Evolutionary conservation across 768 basidiomycete genomes (phyloP).

Genomic region (Candolleomyces efflorescens): DNA sequence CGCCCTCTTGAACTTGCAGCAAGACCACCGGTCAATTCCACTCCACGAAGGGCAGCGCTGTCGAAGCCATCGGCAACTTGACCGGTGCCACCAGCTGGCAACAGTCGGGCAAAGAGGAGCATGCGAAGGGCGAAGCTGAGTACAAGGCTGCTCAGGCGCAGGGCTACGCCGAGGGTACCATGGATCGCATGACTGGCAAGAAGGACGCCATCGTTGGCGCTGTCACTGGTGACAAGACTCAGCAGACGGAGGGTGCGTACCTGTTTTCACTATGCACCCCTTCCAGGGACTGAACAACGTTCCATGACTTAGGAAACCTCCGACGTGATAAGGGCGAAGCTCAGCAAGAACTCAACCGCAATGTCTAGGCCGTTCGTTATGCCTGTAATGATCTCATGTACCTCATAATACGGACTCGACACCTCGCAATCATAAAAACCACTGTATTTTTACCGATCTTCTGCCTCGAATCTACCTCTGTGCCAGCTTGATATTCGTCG

Average conservation of each 20-base stretch:
- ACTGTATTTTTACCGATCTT: no score
- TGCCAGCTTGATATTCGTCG: no score
- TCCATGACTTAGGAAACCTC: constrained; percentile 8
- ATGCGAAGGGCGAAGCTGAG: constrained; percentile 39
- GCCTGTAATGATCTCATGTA: no score
- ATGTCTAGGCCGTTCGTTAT: background rate
- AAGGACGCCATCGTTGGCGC: constrained; percentile 43
- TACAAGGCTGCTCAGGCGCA: constrained; percentile 39
- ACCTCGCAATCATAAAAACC: background rate
- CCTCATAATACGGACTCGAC: no score
- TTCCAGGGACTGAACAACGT: background rate
- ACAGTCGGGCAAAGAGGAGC: constrained; percentile 40
- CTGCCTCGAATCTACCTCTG: no score
- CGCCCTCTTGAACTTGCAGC: constrained; percentile 15
- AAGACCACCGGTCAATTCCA: constrained; percentile 36
- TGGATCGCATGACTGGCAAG: constrained; percentile 39
- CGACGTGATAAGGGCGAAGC: constrained; percentile 24
- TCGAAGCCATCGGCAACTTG: constrained; percentile 36
- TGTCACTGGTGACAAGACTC: constrained; percentile 37
- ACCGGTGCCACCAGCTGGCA: constrained; percentile 37
- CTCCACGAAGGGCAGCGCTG: constrained; percentile 30
- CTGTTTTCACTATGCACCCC: background rate
- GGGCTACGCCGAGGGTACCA: constrained; percentile 40
- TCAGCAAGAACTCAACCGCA: constrained; percentile 50
- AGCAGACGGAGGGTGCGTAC: constrained; percentile 31